Evolutionary conservation across 306 rosid genomes (phyloP), one percentile per base, ranked within the genome.

Genomic region (Psophocarpus tetragonolobus): DNA sequence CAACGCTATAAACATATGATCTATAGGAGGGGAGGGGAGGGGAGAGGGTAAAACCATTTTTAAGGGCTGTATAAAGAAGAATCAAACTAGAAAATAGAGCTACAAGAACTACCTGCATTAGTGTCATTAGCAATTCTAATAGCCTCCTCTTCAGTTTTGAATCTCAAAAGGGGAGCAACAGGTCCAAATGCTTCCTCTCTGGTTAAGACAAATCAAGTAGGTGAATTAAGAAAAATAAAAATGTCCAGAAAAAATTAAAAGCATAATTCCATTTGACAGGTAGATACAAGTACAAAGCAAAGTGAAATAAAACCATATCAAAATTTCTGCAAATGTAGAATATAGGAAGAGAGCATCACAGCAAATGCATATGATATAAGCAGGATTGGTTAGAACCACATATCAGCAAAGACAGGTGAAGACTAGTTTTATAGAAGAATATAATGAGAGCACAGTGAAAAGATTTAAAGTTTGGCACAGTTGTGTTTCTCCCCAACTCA

Each of bases 131-230:
- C 99, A 24, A 95, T 86, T 68, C 42, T 71, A 67, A 95, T 90
- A 62, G 99, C 97, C 38, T 95, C 97, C 74, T 88, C 96, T 88
- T 92, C 97, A 30, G 97, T 91, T 91, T 83, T 91, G 88, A 95
- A 95, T 67, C 77, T 88, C 84, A 91, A 64, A 50, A 95, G 88
- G 79, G 97, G 96, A 14, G 99, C 97, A 32, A 95, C 97, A 21
- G 97, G 99, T 76, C 99, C 99, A 86, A 95, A 95, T 80, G 81
- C 90, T 87, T 95, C 99, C 87, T 92, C 96, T 72, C 99, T 95
- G 29, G 56, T 41, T 30, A 71, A 13, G 64, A 82, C 21, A 87
- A 81, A 82, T 69, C 38, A 78, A 54, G 32, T 8, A 29, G 78
- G 68, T 30, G 57, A 57, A 68, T 75, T 44, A 53, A 30, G 72